Percentiles rank a stretch among this genome's conserved stretches.
Conservation (phyloP, 1,139 yeast species). For the Candida labiduridarum region DNA sequence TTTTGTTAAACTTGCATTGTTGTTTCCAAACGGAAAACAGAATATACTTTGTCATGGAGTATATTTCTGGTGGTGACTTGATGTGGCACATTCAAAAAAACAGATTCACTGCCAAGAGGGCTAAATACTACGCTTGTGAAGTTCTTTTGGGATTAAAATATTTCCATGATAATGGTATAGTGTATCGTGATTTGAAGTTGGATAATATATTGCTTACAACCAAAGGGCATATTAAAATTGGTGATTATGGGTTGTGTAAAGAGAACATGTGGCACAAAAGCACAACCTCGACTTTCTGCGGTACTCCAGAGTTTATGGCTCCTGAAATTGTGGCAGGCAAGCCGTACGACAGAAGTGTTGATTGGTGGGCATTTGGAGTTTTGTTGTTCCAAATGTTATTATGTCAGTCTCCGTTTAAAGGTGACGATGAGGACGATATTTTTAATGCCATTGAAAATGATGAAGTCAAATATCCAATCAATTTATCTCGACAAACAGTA, state of each 20-base stretch:
- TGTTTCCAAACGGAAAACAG: conserved; percentile 98
- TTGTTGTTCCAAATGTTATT: conserved; percentile 92
- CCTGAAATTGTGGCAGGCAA: conserved; percentile 95
- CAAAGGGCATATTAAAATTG: conserved; percentile 94
- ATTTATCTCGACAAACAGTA: conserved; percentile 97
- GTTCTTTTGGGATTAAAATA: conserved; percentile 87
- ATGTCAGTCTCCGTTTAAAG: conserved; percentile 96
- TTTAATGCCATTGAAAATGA: conserved; percentile 97
- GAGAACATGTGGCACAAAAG: conserved; percentile 93
- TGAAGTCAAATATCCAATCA: conserved; percentile 96
- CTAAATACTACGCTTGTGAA: conserved; percentile 96
- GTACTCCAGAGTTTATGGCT: conserved; percentile 99
- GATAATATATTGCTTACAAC: conserved; percentile 89
- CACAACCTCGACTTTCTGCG: conserved; percentile 95
- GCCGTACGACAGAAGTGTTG: conserved; percentile 90
- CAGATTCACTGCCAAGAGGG: conserved; percentile 84
- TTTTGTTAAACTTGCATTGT: conserved; percentile 85
- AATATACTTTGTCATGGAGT: conserved; percentile 97
- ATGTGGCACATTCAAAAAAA: conserved; percentile 99
- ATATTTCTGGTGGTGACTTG: conserved; percentile 95
- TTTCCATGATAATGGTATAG: conserved; percentile 94
- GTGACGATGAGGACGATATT: conserved; percentile 97
- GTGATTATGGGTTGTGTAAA: conserved; percentile 96
- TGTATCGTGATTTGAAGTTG: conserved; percentile 93
- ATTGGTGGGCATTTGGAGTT: conserved; percentile 99